phyloP scores from a whole-genome alignment of 2,329 filamentous ascomycete genomes.

The Lecanicillium sp. region DNA sequence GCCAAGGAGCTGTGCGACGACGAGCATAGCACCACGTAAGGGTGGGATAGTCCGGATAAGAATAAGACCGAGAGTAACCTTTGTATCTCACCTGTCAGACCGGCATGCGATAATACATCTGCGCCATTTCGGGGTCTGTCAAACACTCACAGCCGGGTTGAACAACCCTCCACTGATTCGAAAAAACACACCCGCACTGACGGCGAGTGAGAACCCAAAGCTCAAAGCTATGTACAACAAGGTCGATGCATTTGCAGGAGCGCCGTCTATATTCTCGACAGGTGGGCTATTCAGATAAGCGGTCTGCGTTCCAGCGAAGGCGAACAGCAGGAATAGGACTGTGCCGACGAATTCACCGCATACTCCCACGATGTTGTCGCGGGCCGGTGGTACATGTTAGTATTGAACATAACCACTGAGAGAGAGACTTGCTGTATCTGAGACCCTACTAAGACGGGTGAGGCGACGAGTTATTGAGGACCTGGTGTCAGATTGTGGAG shows the following conservation, averaged over 20 bases:
- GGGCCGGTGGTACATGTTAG: too few relatives aligned
- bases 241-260: conserved; percentile 28
- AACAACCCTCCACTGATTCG: conserved; percentile 27
- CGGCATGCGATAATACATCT: too few relatives aligned
- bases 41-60: conserved; percentile 39
- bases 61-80: conserved; percentile 41
- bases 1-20: conserved; percentile 41
- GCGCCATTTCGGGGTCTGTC: not conserved
- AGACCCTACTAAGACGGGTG: too few relatives aligned
- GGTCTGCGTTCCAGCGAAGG: conserved; percentile 30
- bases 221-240: conserved; percentile 31
- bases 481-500: too few relatives aligned
- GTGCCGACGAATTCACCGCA: conserved; percentile 34
- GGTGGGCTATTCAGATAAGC: conserved; percentile 25
- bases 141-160: not conserved
- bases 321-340: conserved; percentile 34
- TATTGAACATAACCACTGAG: too few relatives aligned
- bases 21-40: conserved; percentile 35
- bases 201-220: conserved; percentile 34
- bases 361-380: too few relatives aligned
- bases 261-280: conserved; percentile 29
- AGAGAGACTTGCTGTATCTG: too few relatives aligned
- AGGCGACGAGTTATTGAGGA: too few relatives aligned
- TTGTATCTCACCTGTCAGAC: too few relatives aligned
- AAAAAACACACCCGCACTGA: conserved; percentile 39